Conservation (phyloP, 805 yeast genomes). For the Candida maesae region DNA sequence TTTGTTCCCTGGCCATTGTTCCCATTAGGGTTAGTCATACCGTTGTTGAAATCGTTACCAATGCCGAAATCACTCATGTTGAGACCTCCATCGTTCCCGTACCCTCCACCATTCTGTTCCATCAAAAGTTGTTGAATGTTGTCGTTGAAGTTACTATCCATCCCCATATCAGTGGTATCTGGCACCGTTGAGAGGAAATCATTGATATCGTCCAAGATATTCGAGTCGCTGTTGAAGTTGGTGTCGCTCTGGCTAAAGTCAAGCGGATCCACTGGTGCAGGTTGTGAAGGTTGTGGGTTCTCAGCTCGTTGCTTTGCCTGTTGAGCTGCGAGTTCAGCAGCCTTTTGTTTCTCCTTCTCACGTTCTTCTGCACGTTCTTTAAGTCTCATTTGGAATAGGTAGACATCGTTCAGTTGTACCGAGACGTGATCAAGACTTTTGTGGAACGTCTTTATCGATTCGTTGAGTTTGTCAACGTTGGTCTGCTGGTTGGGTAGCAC, state of each 20-base stretch:
- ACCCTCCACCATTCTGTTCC: slow-evolving; percentile 13
- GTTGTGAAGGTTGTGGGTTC: slow-evolving; percentile 4
- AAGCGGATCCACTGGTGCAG: slow-evolving; percentile 1
- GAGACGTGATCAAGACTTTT: slow-evolving; percentile 19
- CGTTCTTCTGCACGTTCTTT: slow-evolving; percentile 16
- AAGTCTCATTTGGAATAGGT: slow-evolving; percentile 18
- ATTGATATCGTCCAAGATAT: slow-evolving; percentile 27
- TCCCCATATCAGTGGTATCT: slow-evolving; percentile 30
- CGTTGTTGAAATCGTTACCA: slow-evolving; percentile 1
- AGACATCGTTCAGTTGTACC: slow-evolving; percentile 25
- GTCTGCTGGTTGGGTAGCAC: slow-evolving; percentile 21
- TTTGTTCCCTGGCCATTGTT: no score
- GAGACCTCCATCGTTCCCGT: slow-evolving; percentile 5
- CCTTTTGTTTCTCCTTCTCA: slow-evolving; percentile 10
- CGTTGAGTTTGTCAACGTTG: slow-evolving; percentile 9
- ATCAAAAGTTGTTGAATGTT: slow-evolving; percentile 23
- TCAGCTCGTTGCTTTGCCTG: neutral
- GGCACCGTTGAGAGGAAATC: slow-evolving; percentile 27
- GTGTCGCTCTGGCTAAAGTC: neutral
- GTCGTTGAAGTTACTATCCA: slow-evolving; percentile 23
- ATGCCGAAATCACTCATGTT: slow-evolving; percentile 10
- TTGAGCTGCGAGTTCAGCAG: neutral
- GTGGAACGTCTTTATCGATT: slow-evolving; percentile 20
- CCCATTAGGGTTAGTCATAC: neutral
- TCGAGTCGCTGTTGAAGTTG: slow-evolving; percentile 12